phyloP scores from a whole-genome alignment of 306 rosid species.

The Citrullus colocynthis region DNA sequence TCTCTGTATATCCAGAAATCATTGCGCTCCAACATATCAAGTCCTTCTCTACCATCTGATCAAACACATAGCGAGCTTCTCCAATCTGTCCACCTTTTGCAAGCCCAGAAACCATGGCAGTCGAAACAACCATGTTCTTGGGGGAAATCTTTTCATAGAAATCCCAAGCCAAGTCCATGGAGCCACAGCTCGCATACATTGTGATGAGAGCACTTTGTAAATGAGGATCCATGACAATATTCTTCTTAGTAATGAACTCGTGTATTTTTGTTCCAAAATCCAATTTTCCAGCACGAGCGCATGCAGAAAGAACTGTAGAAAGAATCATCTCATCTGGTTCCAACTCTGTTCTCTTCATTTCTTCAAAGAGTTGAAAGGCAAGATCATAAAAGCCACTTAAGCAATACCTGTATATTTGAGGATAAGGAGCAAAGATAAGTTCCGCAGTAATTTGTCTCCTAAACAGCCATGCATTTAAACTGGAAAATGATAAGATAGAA shows the following conservation, averaged over 20 bases:
- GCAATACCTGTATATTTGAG: constrained; percentile 38
- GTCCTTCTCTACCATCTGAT: constrained; percentile 52
- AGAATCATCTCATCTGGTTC: constrained; percentile 55
- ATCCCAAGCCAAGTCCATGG: constrained; percentile 54
- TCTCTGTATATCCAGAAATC: constrained; percentile 72
- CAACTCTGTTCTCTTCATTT: constrained; percentile 39
- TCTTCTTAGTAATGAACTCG: constrained; percentile 25
- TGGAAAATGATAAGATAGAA: not conserved
- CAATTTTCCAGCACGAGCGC: constrained; percentile 39
- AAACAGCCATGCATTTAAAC: not conserved
- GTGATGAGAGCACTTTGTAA: constrained; percentile 51
- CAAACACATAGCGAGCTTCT: constrained; percentile 52
- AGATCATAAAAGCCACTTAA: constrained; percentile 43
- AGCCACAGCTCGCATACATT: constrained; percentile 63
- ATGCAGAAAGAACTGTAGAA: constrained; percentile 54
- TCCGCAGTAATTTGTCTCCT: not conserved
- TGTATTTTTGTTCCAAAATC: constrained; percentile 30
- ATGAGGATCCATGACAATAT: constrained; percentile 24
- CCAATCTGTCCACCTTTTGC: constrained; percentile 40
- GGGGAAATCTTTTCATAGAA: constrained; percentile 28
- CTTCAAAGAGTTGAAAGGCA: constrained; percentile 50
- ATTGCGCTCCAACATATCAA: constrained; percentile 74
- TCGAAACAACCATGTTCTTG: constrained; percentile 48
- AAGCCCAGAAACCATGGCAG: constrained; percentile 66
- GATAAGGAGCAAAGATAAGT: not conserved